Evolutionary conservation across 164 flowering plant genomes (phyloP).

Genomic region (Santalum album): DNA sequence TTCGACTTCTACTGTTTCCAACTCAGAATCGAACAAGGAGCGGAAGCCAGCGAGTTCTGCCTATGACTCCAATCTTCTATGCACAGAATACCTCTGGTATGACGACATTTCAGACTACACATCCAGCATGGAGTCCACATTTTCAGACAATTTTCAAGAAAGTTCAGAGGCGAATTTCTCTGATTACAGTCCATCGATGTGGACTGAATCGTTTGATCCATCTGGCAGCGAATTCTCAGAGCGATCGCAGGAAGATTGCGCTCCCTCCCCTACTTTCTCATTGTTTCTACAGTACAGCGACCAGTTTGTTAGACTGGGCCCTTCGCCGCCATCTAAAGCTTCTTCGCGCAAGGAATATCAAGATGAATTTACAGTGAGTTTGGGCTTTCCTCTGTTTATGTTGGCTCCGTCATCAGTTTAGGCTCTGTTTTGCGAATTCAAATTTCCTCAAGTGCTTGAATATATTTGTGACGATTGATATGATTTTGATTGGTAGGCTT

Average conservation of each 20-base stretch:
- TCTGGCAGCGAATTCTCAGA: conserved; percentile 61
- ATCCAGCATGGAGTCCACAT: conserved; percentile 21
- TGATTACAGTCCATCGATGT: conserved; percentile 40
- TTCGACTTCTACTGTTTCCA: conserved; percentile 8
- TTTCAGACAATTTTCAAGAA: conserved; percentile 25
- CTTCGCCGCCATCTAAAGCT: conserved; percentile 6
- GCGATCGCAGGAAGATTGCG: conserved; percentile 29
- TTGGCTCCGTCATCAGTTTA: not conserved
- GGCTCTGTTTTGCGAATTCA: no score
- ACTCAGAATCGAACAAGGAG: conserved; percentile 18
- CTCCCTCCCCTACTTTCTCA: conserved; percentile 48
- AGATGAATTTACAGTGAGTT: conserved; percentile 29
- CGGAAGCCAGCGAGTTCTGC: conserved; percentile 9
- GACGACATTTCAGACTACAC: conserved; percentile 30
- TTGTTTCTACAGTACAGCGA: conserved; percentile 40
- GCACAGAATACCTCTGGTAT: conserved; percentile 23
- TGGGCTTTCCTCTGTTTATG: not conserved
- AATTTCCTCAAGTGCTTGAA: no score
- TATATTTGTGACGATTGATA: no score
- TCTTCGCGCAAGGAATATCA: conserved; percentile 8
- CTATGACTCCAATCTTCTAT: conserved; percentile 36
- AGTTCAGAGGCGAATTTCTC: conserved; percentile 28
- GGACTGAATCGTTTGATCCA: conserved; percentile 15
- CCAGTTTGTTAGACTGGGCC: conserved; percentile 34
- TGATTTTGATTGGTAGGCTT: no score